Evolutionary conservation across 441 rosid species (phyloP).

Genomic region (Arabidopsis lyrata): DNA sequence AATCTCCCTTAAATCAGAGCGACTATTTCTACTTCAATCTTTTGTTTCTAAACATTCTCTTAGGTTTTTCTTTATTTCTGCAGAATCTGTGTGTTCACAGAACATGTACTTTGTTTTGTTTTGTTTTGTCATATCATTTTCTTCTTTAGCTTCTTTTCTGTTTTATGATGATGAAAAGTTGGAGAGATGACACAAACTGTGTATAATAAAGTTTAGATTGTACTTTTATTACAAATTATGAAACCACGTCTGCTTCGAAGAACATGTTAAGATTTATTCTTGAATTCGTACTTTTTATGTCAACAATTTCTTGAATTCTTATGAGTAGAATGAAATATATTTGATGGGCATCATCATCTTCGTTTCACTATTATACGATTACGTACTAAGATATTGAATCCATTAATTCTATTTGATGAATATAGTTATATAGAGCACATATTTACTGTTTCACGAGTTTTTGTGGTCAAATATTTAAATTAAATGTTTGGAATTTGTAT

Average conservation of each 20-base stretch:
- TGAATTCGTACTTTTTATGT: neutral
- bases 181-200: conserved; percentile 22
- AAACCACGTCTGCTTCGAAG: neutral
- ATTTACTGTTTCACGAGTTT: neutral
- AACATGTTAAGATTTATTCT: conserved; percentile 7
- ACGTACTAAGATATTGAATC: neutral
- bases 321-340: neutral
- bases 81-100: conserved; percentile 24
- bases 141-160: conserved; percentile 19
- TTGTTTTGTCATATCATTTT: conserved; percentile 1
- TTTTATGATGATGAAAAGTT: conserved; percentile 41
- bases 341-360: neutral
- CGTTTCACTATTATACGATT: neutral
- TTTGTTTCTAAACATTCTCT: neutral
- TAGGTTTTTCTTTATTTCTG: neutral
- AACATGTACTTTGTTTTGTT: conserved; percentile 35
- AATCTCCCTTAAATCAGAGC: neutral
- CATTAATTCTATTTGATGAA: neutral
- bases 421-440: neutral
- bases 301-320: conserved; percentile 1
- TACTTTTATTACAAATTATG: conserved; percentile 11
- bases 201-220: conserved; percentile 27
- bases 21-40: conserved; percentile 18
- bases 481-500: neutral
- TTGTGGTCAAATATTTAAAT: conserved; percentile 4